phyloP scores from a whole-genome alignment of 108 stramenopile genomes.

The Stephanodiscus minutulus region DNA sequence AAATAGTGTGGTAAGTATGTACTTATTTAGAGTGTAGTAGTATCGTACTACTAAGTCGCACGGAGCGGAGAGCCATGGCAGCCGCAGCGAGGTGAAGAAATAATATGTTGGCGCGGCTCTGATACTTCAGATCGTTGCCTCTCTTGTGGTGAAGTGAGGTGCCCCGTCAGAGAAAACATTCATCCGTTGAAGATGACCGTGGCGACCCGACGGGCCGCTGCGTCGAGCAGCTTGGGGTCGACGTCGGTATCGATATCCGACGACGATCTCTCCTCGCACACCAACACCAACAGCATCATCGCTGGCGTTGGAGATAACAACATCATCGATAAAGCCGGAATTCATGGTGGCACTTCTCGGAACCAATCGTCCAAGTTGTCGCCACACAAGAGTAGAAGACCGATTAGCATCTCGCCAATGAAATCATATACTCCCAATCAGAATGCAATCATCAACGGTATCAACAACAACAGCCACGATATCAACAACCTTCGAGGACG shows the following conservation, averaged over 20 bases:
- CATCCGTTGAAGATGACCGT: background rate
- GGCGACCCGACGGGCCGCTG: background rate
- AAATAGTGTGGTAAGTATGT: no score
- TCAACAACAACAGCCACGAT: background rate
- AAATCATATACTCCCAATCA: background rate
- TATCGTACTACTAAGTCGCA: no score
- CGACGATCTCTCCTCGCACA: background rate
- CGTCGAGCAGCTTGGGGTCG: background rate
- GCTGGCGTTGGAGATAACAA: background rate
- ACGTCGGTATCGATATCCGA: background rate
- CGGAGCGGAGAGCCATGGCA: no score
- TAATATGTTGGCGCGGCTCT: background rate
- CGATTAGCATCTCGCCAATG: background rate
- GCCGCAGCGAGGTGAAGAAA: no score
- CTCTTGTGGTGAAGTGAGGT: background rate
- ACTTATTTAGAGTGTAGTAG: no score
- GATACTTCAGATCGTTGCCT: background rate
- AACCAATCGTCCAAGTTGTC: background rate
- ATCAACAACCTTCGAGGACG: background rate
- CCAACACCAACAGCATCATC: background rate
- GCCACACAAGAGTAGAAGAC: background rate
- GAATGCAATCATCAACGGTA: background rate
- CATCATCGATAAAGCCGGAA: background rate
- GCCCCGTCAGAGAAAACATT: background rate
- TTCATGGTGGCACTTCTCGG: no score